Base-by-base conservation (phyloP, 306 rosid species). In the Quercus engelmannii region DNA sequence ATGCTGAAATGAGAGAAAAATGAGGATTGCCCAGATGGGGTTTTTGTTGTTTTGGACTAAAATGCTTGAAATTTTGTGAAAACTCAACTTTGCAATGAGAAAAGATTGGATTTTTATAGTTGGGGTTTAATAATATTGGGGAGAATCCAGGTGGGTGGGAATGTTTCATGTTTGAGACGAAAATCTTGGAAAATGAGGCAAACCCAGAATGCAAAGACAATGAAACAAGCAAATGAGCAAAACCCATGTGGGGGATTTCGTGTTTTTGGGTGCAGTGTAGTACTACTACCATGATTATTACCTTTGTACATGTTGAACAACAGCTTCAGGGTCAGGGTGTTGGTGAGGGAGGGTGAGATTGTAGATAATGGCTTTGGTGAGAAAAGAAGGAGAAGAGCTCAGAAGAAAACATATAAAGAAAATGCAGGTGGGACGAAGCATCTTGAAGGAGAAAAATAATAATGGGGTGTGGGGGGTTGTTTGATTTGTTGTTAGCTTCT, bases 261-360 rank as follows among this genome's bases (percentile, higher is more conserved):
- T 11, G 14, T 3, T 7, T 15, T 58, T 38, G 46, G 46, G 12
- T 41, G 19, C 6, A 6, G 26, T 7, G 73, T 3, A 58, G 25
- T 41, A 43, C 54, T 25, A 12, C 12, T 7, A 17, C 46, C 46
- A 46, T 54, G 20, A 1, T 6, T 30, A 35, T 78, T 87, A 93
- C 99, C 97, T 83, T 59, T 93, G 98, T 74, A 96, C 86, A 77
- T 93, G 86, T 1, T 80, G 83, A 71, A 85, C 97, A 13, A 96
- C 91, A 35, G 90, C 69, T 81, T 96, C 98, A 74, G 99, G 99
- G 86, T 85, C 31, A n/a, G 93, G 94, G 65, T 93, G 96, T 41
- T 91, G 97, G 74, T 93, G 94, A 74, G 94, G 96, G 26, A 89
- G 83, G 77, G 91, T 83, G 83, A 91, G 92, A 73, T 89, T 93